Percentiles rank a stretch among this genome's conserved stretches.
Conservation (phyloP, 352 stramenopile species). For the Globisporangium abappressorium region DNA sequence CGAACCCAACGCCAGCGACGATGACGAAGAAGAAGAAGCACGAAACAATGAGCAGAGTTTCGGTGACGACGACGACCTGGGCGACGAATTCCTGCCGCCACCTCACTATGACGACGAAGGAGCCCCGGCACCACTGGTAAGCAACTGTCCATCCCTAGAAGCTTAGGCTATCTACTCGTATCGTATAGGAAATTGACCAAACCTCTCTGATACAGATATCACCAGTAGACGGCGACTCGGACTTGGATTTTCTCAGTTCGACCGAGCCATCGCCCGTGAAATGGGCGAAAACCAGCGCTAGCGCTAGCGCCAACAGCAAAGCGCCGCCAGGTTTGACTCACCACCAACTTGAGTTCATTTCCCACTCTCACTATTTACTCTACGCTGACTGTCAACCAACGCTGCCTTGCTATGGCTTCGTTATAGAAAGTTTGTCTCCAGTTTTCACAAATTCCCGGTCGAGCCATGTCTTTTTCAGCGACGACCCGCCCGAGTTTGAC, state of each 20-base stretch:
- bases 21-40: slow-evolving; percentile 4
- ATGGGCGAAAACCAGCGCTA: neutral
- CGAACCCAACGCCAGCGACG: slow-evolving; percentile 10
- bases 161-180: neutral
- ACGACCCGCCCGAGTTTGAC: neutral
- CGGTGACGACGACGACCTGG: slow-evolving; percentile 5
- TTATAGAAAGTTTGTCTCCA: slow-evolving; percentile 18
- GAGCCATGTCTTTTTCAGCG: slow-evolving; percentile 3
- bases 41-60: slow-evolving; percentile 8
- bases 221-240: neutral
- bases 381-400: neutral
- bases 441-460: slow-evolving; percentile 14
- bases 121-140: neutral
- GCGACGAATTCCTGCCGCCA: slow-evolving; percentile 20
- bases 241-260: slow-evolving; percentile 7
- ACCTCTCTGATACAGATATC: neutral
- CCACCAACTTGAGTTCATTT: neutral
- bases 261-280: slow-evolving; percentile 6
- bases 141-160: neutral
- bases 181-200: neutral
- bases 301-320: neutral
- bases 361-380: neutral
- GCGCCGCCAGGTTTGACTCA: neutral
- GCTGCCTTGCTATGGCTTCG: neutral
- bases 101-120: slow-evolving; percentile 17